Percentiles rank a stretch among this genome's conserved stretches.
phyloP scores from a whole-genome alignment of 345 rosid genomes.

The Nasturtium officinale region DNA sequence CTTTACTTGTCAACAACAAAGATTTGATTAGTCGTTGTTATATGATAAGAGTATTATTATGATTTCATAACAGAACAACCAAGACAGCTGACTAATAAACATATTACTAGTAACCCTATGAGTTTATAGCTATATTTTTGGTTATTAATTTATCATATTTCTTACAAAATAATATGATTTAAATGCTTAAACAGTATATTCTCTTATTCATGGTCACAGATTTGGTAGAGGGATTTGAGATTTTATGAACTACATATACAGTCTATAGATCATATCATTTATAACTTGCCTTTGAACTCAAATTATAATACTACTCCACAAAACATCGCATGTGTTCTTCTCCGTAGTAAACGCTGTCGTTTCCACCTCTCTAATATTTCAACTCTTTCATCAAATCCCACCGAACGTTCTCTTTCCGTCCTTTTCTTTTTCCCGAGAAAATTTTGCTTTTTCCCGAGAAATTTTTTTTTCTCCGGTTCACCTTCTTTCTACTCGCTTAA shows the following conservation, averaged over 20 bases:
- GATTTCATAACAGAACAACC: too few relatives aligned
- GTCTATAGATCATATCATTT: neutral
- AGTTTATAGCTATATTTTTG: neutral
- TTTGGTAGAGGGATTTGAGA: neutral
- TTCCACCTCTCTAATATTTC: neutral
- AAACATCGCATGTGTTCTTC: conserved; percentile 39
- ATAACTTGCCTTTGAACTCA: conserved; percentile 33
- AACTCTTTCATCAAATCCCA: conserved; percentile 34
- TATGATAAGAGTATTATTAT: neutral
- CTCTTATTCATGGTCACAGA: neutral
- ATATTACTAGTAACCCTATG: neutral
- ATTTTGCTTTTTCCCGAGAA: conserved; percentile 22
- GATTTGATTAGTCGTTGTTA: neutral
- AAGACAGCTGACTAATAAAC: neutral
- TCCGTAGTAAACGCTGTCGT: conserved; percentile 36
- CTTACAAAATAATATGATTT: too few relatives aligned
- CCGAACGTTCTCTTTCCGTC: conserved; percentile 28
- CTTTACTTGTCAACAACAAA: conserved; percentile 40
- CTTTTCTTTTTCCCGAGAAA: conserved; percentile 32
- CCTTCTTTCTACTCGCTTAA: conserved; percentile 1
- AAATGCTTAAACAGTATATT: neutral
- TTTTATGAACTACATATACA: neutral
- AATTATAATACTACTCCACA: too few relatives aligned
- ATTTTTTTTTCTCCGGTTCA: too few relatives aligned
- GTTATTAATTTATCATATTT: neutral